phyloP scores from a whole-genome alignment of 139 green algal genomes.

The Tetradesmus obliquus region DNA sequence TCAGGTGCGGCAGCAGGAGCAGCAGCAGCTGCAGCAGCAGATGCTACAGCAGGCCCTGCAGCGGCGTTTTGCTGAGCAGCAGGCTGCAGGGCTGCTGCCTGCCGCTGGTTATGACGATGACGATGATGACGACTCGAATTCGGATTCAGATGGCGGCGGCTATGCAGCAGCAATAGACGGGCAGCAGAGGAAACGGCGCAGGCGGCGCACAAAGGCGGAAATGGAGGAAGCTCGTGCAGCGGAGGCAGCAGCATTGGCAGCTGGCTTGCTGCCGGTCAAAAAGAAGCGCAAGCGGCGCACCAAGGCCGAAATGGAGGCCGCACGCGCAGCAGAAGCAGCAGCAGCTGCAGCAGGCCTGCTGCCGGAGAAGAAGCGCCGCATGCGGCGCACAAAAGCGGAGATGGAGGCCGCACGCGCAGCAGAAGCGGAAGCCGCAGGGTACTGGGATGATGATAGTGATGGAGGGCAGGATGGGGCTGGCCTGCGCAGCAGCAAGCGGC shows the following conservation, averaged over 20 bases:
- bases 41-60: constrained; percentile 29
- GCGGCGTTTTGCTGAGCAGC: neutral
- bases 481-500: neutral
- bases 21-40: constrained; percentile 31
- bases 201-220: neutral
- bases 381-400: neutral
- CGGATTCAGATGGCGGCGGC: neutral
- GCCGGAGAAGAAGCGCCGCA: neutral
- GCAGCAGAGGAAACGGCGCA: neutral
- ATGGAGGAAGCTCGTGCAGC: neutral
- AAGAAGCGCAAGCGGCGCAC: constrained; percentile 6
- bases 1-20: constrained; percentile 4
- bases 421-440: neutral
- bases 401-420: neutral
- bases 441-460: neutral
- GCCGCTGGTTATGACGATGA: neutral
- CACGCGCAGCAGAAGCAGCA: neutral
- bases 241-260: neutral
- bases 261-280: neutral
- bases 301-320: neutral
- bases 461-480: neutral
- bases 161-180: neutral
- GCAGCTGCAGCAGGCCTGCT: neutral
- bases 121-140: neutral
- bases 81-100: neutral